phyloP scores from a whole-genome alignment of 2,329 filamentous ascomycete genomes.

The Lecanicillium sp. region DNA sequence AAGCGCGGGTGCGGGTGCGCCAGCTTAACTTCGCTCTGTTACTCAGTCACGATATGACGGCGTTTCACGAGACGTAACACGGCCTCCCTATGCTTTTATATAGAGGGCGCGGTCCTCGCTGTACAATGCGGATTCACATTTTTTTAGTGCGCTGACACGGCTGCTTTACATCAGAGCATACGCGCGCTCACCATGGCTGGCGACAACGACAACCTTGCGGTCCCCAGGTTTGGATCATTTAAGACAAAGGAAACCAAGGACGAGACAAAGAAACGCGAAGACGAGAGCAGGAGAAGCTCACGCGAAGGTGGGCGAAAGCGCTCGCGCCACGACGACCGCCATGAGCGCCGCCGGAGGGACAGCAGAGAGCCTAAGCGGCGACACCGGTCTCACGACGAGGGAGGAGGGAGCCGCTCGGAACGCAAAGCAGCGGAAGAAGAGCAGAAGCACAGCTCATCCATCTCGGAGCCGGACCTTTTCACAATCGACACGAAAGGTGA shows the following conservation, averaged over 20 bases:
- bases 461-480: conserved; percentile 32
- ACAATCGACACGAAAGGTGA: conserved; percentile 72
- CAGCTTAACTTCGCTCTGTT: neutral
- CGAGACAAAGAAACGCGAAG: conserved; percentile 23
- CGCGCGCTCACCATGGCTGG: conserved; percentile 25
- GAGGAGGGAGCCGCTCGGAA: conserved; percentile 6
- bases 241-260: conserved; percentile 36
- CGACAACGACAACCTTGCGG: conserved; percentile 23
- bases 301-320: conserved; percentile 15
- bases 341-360: conserved; percentile 14
- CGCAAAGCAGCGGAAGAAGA: neutral
- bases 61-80: too few species aligned
- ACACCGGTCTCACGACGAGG: conserved; percentile 1
- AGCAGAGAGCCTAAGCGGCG: conserved; percentile 18
- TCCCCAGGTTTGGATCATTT: conserved; percentile 74
- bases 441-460: neutral
- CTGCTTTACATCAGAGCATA: too few species aligned
- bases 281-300: conserved; percentile 15
- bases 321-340: conserved; percentile 13
- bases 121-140: too few species aligned
- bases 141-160: too few species aligned
- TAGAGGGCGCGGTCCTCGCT: too few species aligned
- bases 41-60: too few species aligned
- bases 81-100: too few species aligned
- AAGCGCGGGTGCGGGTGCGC: neutral